Base-by-base conservation (phyloP, 2,329 filamentous ascomycete genomes). In the Pseudonectria buxi region DNA sequence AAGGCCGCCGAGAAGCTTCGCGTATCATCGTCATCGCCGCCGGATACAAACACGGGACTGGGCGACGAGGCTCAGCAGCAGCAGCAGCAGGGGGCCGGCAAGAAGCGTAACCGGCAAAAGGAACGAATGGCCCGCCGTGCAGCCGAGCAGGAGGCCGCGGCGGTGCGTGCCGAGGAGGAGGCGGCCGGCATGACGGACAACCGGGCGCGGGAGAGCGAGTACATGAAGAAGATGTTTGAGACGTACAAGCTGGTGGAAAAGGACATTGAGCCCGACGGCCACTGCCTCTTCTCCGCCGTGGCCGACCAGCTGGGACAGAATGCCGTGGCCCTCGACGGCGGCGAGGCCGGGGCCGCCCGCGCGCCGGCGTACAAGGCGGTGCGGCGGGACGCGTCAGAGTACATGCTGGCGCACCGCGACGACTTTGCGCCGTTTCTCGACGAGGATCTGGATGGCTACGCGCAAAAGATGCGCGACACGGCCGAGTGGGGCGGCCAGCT, bases 401-500 rank as follows among this genome's bases (percentile, higher is more conserved):
- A 85, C 62, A 95, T 98, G 54, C 61, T 67, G 39, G 58, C 64
- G 11, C 79, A 95, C 57, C 63, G 72, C 10, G 85, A 88, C 45
- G 86, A 94, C 51, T 96, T 95, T 58, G 78, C 73, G 37, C 81
- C 85, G 1, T 98, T 95, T 55, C 67, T 95, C 48, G 89, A 94
- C 54, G 88, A 92, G 57, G 78, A 81, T 11, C 57, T 95, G 30
- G 75, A 76, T 3, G 66, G 66, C 7, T 94, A 96, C 59, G 72
- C 86, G 30, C 64, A 65, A 30, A 86, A 84, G 64, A 86, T 98
- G 41, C 68, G 81, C 44, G 79, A 92, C 39, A 95, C 89, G 32
- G 89, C 86, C 0, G 90, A 95, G 63, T 98, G 92, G 92, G 92
- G 92, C 32, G 92, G 92, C 0, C 86, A 96, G 67, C 63, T 95